A percentile compares a stretch with the other conserved stretches of the same genome.
phyloP scores from a whole-genome alignment of 805 yeast species.

The Candida saitoana region DNA sequence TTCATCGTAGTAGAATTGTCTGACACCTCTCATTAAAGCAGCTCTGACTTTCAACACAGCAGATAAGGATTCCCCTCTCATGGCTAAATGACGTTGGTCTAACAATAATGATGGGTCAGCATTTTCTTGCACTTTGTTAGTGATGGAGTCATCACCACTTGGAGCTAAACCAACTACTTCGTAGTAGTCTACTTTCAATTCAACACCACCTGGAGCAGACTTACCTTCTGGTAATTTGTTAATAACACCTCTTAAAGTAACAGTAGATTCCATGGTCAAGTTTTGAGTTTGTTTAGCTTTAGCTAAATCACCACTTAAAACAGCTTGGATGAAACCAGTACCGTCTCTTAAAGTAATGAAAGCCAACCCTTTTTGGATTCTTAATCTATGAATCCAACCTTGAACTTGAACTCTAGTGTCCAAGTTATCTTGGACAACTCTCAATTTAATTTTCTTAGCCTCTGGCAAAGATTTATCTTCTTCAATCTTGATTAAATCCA shows the following conservation, averaged over 20 bases:
- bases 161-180: conserved; percentile 92
- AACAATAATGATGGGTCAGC: conserved; percentile 90
- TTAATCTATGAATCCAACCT: conserved; percentile 96
- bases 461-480: conserved; percentile 71
- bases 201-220: conserved; percentile 96
- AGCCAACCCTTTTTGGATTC: conserved; percentile 87
- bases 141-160: conserved; percentile 89
- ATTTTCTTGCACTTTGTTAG: conserved; percentile 89
- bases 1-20: conserved; percentile 75
- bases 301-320: conserved; percentile 87
- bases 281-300: conserved; percentile 80
- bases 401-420: conserved; percentile 71
- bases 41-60: conserved; percentile 96
- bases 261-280: conserved; percentile 84
- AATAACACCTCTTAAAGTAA: conserved; percentile 75
- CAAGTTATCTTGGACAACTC: conserved; percentile 47
- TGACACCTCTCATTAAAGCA: conserved; percentile 61
- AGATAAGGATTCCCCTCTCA: conserved; percentile 92
- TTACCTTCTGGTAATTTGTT: conserved; percentile 91
- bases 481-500: conserved; percentile 63
- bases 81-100: conserved; percentile 93
- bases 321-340: conserved; percentile 83
- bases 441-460: conserved; percentile 67
- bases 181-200: conserved; percentile 85
- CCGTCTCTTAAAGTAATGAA: conserved; percentile 95